phyloP scores from a whole-genome alignment of 2,329 filamentous ascomycete species.

The Sarocladium kiliense region DNA sequence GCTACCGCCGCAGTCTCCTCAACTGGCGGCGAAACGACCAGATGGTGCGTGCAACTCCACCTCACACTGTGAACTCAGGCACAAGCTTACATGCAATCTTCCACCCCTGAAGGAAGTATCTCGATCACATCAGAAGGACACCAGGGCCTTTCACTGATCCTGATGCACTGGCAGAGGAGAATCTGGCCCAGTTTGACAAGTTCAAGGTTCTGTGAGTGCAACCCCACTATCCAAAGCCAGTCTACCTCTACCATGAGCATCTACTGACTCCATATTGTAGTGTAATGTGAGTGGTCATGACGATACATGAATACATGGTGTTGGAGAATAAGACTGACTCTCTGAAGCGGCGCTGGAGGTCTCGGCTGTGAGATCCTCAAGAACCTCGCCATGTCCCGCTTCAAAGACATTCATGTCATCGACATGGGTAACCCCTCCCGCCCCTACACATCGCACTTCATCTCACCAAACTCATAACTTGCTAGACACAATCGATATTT shows the following conservation, averaged over 20 bases:
- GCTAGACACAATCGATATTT: slow-evolving; percentile 93
- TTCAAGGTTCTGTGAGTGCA: slow-evolving; percentile 68
- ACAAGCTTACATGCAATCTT: too few species aligned
- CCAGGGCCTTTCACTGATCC: slow-evolving; percentile 77
- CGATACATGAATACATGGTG: neutral
- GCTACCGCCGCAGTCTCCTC: neutral
- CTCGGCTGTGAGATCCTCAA: slow-evolving; percentile 96
- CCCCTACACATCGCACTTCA: neutral
- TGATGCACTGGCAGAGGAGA: slow-evolving; percentile 46
- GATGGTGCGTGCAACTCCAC: slow-evolving; percentile 32
- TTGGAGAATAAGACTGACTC: neutral
- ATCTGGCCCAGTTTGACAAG: slow-evolving; percentile 53
- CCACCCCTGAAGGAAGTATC: slow-evolving; percentile 86
- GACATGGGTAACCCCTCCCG: slow-evolving; percentile 68
- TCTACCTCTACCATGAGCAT: too few species aligned
- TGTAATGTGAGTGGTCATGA: slow-evolving; percentile 9
- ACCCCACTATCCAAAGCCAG: neutral
- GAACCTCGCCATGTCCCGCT: slow-evolving; percentile 89
- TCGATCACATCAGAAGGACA: slow-evolving; percentile 73
- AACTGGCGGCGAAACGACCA: slow-evolving; percentile 20
- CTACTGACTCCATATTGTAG: slow-evolving; percentile 2
- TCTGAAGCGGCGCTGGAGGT: slow-evolving; percentile 76
- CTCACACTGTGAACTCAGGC: too few species aligned
- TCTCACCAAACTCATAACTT: slow-evolving; percentile 9
- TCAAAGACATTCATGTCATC: slow-evolving; percentile 96